Evolutionary conservation across 805 yeast genomes (phyloP), one percentile per base, ranked within the genome.

Genomic region (Candida mattraensis): DNA sequence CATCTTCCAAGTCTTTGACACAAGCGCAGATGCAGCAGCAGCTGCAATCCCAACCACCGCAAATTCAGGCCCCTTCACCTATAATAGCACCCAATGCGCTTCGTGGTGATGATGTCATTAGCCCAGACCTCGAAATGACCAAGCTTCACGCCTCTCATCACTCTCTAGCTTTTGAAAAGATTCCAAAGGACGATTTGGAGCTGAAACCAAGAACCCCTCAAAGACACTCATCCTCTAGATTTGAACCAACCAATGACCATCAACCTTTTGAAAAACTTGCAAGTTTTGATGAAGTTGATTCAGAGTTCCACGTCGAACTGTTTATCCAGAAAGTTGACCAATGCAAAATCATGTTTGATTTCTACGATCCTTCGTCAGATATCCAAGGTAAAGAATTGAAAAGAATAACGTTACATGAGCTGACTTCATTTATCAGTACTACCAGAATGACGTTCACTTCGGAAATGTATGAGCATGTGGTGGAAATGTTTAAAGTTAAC

Each of bases 291-390:
- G 96, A 89, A 51, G 95, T 89, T 14, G 67, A 68, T 18, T 75
- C 85, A 4, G 83, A 87, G 14, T 87, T 80, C 44, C 91, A 87
- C 55, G 76, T 81, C 33, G 83, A 80, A 18, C 71, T 93, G 43
- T 93, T 93, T 54, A 66, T 88, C 35, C 83, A 83, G 51, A 93
- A 93, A 56, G 80, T 91, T 33, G 95, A 88, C 53, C 99, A 93
- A 64, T 91, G 98, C 69, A 87, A 87, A 59, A 81, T 88, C 17
- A 78, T 93, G 67, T 93, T 91, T 67, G 96, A 93, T 66, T 93
- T 93, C 58, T 77, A 78, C 53, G 98, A 93, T 62, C 95, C 97
- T 5, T 83, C 95, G 10, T 80, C 81, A 39, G 97, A 93, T 61
- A 78, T 88, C 35, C 80, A 83, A 53, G 96, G 97, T 29, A 93